Base-by-base conservation (phyloP, 805 yeast species). In the Suhomyces sp. region DNA sequence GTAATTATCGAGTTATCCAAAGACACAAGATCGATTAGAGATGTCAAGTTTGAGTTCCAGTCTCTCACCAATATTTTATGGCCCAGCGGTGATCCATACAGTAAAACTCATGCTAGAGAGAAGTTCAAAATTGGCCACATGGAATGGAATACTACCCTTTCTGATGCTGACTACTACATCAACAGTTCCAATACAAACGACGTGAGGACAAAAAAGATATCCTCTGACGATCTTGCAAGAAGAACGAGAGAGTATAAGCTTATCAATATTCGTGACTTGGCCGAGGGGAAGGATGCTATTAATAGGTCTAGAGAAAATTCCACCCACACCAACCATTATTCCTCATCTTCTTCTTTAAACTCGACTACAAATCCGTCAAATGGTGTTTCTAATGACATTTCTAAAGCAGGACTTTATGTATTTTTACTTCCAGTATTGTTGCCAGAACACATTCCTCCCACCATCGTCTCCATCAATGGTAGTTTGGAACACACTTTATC, bases 391-490 rank as follows among this genome's bases (percentile, higher is more conserved):
- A 50, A 48, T 36, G 60, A 57, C 6, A 48, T 55, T 13, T 73
- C 70, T 56, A 79, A 79, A 56, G 82, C 92, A 1, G 96, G 96
- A 22, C 80, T 85, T 58, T 88, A 88, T 61, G 79, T 87, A 2
- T 88, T 86, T 60, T 64, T 85, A 17, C 65, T 87, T 5, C 93
- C 94, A 0, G 71, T 84, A 0, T 66, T 82, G 5, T 78, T 86
- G 49, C 87, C 90, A 0, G 74, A 81, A 24, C 78, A 76, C 52
- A 79, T 86, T 1, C 88, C 93, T 0, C 89, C 88, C 48, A 67
- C 88, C 0, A 72, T 84, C 12, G 63, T 68, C 5, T 77, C 87
- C 1, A 76, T 83, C 8, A 72, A 79, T 54, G 83, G 87, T 1
- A 62, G 76, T 4, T 67, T 84, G 8, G 54, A 58, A 1, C 87